A percentile compares a stretch with the other conserved stretches of the same genome.
Evolutionary conservation across 2,329 filamentous ascomycete species (phyloP).

Genomic region (Fusarium temperatum): DNA sequence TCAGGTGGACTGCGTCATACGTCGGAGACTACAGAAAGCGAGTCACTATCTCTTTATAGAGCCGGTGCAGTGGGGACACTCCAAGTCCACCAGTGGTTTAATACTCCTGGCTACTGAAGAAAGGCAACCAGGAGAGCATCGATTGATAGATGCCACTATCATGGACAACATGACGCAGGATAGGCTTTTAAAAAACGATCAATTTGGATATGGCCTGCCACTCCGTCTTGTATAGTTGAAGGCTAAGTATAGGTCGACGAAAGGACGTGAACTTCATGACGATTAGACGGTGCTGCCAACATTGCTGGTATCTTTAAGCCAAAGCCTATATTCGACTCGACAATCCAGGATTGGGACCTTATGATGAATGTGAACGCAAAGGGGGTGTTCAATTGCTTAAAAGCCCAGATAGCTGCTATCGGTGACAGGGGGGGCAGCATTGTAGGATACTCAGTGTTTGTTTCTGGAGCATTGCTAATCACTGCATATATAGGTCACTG

Average conservation of each 20-base stretch:
- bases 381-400: neutral
- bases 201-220: neutral
- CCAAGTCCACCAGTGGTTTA: neutral
- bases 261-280: no score
- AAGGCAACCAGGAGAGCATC: neutral
- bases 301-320: neutral
- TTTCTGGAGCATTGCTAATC: no score
- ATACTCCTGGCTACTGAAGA: neutral
- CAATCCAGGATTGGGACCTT: neutral
- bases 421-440: neutral
- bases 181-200: neutral
- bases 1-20: neutral
- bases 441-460: accelerated
- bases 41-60: neutral
- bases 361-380: neutral
- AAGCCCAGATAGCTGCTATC: neutral
- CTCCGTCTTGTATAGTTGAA: neutral
- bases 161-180: neutral
- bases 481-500: neutral
- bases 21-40: neutral
- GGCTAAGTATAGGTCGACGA: neutral
- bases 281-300: neutral
- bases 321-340: neutral
- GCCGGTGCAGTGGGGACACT: neutral
- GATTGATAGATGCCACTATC: neutral